Evolutionary conservation across 192 early-diverging fungal genomes (phyloP), one percentile per base, ranked within the genome.

Genomic region (Podila minutissima): DNA sequence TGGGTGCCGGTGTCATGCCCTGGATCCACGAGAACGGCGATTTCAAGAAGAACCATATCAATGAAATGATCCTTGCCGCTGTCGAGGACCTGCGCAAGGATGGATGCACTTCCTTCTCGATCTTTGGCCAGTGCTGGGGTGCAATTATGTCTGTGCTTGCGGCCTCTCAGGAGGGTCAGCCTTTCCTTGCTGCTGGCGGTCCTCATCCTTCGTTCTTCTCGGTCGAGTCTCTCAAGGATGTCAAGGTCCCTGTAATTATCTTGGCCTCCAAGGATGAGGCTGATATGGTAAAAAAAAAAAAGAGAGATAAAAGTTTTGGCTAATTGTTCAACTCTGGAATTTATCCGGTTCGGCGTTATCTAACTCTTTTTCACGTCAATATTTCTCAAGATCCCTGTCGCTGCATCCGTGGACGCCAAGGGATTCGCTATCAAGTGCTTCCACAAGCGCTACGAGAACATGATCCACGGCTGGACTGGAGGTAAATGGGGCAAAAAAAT

Each of bases 101-200:
- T 10, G 86, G 86, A 71, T 84, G 83, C 53, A 69, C 69, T 12
- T 66, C 82, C 10, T 83, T 88, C 49, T 89, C 89, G 29, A 48
- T 89, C 10, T 68, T 91, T 64, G 93, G 92, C 9, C 90, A 93
- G 74, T 93, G 92, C 86, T 93, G 93, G 92, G 92, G 93, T 50
- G 88, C 84, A 12, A 83, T 89, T 64, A 86, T 92, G 64, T 76
- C 88, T 19, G 83, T 85, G 6, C 59, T 84, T 37, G 86, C 86
- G 37, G 74, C 83, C 28, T 84, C 83, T 5, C 73, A 84, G 48
- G 84, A 87, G 35, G 71, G 67, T 7, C 67, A 74, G 3, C 89
- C 86, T 11, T 83, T 89, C 53, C 66, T 72, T 17, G 83, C 88
- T 5, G 67, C 88, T 10, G 88, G 89, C 2, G 83, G 91, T 9